Conservation (phyloP, 352 stramenopile species). For the Halophytophthora polymorphica region DNA sequence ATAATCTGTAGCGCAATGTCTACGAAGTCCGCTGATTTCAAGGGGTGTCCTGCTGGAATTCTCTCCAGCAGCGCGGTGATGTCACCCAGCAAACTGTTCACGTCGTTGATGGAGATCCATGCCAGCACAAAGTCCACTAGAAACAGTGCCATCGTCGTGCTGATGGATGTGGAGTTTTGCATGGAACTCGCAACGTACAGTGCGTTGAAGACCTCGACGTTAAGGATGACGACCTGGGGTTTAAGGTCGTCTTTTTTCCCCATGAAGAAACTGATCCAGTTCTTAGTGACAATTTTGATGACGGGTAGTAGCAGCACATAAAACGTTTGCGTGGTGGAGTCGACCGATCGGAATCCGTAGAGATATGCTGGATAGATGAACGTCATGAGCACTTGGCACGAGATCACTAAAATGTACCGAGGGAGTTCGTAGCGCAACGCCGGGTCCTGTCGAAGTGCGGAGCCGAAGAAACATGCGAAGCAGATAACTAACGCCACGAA, state of each 20-base stretch:
- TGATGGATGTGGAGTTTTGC: constrained; percentile 32
- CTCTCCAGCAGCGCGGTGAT: constrained; percentile 5
- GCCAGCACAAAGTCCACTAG: constrained; percentile 31
- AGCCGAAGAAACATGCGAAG: constrained; percentile 23
- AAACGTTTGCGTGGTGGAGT: constrained; percentile 19
- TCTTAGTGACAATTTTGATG: constrained; percentile 39
- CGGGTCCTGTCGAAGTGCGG: constrained; percentile 16
- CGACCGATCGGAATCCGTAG: constrained; percentile 31
- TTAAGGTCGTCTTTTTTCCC: constrained; percentile 28
- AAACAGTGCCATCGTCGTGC: constrained; percentile 27
- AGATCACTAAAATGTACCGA: constrained; percentile 28
- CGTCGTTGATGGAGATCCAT: constrained; percentile 28
- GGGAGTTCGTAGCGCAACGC: constrained; percentile 14
- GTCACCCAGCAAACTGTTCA: constrained; percentile 14
- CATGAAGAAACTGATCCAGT: constrained; percentile 30
- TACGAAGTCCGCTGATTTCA: constrained; percentile 15
- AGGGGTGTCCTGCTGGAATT: constrained; percentile 11
- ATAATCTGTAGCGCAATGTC: constrained; percentile 18
- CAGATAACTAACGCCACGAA: constrained; percentile 20
- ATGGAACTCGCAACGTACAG: constrained; percentile 45
- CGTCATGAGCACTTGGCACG: constrained; percentile 31
- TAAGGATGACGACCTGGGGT: constrained; percentile 47
- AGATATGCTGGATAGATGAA: constrained; percentile 55
- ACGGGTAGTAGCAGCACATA: constrained; percentile 28
- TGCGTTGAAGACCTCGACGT: constrained; percentile 55